Percentiles rank a stretch among this genome's conserved stretches.
These are phyloP conservation scores for Heterobasidion irregulare DNA, from an alignment of 1,284 basidiomycete species.

Conservation along the genomic window DNA sequence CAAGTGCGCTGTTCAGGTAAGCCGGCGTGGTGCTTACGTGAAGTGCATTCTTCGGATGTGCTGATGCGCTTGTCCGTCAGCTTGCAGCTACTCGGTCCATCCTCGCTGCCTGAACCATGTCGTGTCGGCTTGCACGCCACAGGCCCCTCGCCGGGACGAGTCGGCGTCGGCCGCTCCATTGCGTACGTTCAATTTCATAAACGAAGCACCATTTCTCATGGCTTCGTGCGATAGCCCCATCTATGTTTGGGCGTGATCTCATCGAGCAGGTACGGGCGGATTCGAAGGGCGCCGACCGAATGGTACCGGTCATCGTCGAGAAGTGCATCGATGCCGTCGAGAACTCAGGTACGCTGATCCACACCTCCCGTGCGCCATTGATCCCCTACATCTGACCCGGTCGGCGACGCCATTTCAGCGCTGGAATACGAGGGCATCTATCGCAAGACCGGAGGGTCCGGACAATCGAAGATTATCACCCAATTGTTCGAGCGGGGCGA, in stretches of 20 bases:
- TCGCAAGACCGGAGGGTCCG: conserved; percentile 92
- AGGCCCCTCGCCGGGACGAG: conserved; percentile 21
- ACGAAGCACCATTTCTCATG: conserved; percentile 1
- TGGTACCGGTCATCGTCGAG: conserved; percentile 85
- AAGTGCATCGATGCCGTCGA: conserved; percentile 96
- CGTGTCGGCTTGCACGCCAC: conserved; percentile 47
- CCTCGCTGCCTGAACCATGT: conserved; percentile 62
- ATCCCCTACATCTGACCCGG: not conserved
- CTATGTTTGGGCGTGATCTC: conserved; percentile 88
- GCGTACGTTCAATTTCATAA: not conserved
- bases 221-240: conserved; percentile 45
- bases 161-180: conserved; percentile 42
- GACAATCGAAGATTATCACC: conserved; percentile 89
- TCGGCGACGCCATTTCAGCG: conserved; percentile 30
- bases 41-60: not conserved
- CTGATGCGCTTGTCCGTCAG: conserved; percentile 25
- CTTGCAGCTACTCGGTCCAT: conserved; percentile 67
- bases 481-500: conserved; percentile 93
- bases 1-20: conserved; percentile 83
- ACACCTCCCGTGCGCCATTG: not conserved
- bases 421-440: conserved; percentile 94
- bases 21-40: conserved; percentile 20
- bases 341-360: conserved; percentile 46
- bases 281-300: conserved; percentile 47
- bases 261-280: conserved; percentile 79